These are phyloP conservation scores for Zychaea mexicana DNA, from an alignment of 371 early-diverging fungal genomes.

Conservation along the genomic window DNA sequence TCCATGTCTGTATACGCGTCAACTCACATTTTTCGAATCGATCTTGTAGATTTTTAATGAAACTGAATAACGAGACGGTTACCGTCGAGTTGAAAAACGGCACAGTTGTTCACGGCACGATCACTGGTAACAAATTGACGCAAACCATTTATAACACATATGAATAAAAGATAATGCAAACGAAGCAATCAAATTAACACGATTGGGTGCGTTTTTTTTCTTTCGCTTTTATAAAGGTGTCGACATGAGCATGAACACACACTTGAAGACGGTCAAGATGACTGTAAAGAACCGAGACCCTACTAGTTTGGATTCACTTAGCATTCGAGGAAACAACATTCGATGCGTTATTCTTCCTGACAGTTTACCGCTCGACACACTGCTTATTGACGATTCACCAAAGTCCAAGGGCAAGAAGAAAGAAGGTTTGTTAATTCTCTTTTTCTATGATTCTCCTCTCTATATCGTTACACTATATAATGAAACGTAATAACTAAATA, in stretches of 20 bases:
- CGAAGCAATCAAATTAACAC: too few species aligned
- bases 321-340: slow-evolving; percentile 94
- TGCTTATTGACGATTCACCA: slow-evolving; percentile 95
- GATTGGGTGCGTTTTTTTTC: too few species aligned
- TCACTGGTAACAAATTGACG: slow-evolving; percentile 63
- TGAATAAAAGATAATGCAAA: too few species aligned
- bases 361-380: slow-evolving; percentile 92
- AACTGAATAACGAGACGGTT: slow-evolving; percentile 92
- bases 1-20: not conserved
- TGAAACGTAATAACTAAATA: too few species aligned
- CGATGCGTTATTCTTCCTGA: slow-evolving; percentile 96
- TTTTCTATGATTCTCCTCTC: not conserved
- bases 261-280: slow-evolving; percentile 97
- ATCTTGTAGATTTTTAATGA: slow-evolving; percentile 88
- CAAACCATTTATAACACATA: too few species aligned
- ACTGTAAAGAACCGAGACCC: slow-evolving; percentile 95
- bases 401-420: slow-evolving; percentile 88
- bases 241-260: slow-evolving; percentile 99
- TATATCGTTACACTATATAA: not conserved
- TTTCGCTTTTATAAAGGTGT: too few species aligned
- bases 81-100: slow-evolving; percentile 97
- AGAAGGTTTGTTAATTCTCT: slow-evolving; percentile 9
- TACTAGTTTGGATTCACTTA: slow-evolving; percentile 84
- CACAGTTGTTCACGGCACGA: slow-evolving; percentile 93
- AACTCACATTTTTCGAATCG: not conserved